Conservation (phyloP, 192 early-diverging fungal species). For the Coemansia sp. region DNA sequence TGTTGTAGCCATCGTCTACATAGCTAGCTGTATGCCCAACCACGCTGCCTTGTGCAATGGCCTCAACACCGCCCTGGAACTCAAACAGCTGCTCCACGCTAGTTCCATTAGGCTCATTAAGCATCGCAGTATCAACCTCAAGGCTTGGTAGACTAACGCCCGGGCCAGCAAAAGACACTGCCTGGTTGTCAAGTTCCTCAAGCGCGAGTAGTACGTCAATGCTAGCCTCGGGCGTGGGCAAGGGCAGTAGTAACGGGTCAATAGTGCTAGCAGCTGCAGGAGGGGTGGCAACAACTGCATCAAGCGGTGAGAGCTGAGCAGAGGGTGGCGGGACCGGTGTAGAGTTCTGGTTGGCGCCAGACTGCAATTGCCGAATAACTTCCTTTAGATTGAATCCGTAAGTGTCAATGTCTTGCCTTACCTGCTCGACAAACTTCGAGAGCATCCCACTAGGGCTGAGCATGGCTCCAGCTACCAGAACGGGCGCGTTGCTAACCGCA, state of each 20-base stretch:
- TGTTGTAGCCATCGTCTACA: constrained; percentile 10
- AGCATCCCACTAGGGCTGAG: constrained; percentile 15
- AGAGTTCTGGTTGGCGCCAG: background rate
- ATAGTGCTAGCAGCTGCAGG: background rate
- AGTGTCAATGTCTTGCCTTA: constrained; percentile 32
- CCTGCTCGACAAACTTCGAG: constrained; percentile 37
- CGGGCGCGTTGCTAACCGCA: constrained; percentile 7
- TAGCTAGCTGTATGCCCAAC: background rate
- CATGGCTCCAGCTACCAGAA: constrained; percentile 9
- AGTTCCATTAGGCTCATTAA: background rate
- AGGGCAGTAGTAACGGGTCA: background rate
- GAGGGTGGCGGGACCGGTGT: background rate
- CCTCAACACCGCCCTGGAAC: background rate
- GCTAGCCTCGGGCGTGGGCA: constrained; percentile 3
- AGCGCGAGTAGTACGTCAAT: constrained; percentile 11
- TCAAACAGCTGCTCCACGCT: constrained; percentile 2
- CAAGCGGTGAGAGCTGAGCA: constrained; percentile 5
- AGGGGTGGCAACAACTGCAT: background rate
- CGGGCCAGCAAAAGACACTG: background rate
- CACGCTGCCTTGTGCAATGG: background rate
- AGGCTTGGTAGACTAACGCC: background rate
- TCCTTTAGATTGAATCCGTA: constrained; percentile 25
- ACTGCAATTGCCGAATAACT: constrained; percentile 27
- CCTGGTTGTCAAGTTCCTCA: constrained; percentile 8
- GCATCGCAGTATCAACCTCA: background rate